These are phyloP conservation scores for Actinomortierella wolfii DNA, from an alignment of 371 early-diverging fungal genomes.

Conservation along the genomic window DNA sequence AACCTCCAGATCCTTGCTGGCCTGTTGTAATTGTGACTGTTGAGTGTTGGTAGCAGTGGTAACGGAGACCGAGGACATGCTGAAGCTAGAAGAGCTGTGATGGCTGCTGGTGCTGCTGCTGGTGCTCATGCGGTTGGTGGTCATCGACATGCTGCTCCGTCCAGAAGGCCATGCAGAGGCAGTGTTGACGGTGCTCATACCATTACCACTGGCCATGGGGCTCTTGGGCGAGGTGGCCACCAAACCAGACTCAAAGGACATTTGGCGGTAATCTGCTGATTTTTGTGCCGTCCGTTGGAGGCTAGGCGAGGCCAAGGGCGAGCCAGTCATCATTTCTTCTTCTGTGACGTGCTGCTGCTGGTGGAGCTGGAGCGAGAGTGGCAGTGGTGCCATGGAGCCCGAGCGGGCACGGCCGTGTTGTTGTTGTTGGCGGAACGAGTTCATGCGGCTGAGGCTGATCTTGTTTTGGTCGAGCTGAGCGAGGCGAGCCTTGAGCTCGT, in stretches of 20 bases:
- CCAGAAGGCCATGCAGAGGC: conserved; percentile 36
- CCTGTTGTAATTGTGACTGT: too few species aligned
- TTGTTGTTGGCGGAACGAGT: conserved; percentile 19
- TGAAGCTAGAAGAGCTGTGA: too few species aligned
- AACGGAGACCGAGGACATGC: too few species aligned
- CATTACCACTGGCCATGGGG: too few species aligned
- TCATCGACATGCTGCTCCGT: conserved; percentile 27
- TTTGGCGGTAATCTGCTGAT: too few species aligned
- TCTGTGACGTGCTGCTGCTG: too few species aligned
- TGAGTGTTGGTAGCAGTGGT: too few species aligned
- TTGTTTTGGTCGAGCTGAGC: conserved; percentile 31
- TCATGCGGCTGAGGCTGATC: conserved; percentile 13
- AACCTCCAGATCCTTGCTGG: too few species aligned
- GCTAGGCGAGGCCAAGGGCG: too few species aligned
- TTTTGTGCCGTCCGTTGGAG: too few species aligned
- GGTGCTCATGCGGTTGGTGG: conserved; percentile 27
- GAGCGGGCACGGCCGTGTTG: conserved; percentile 22
- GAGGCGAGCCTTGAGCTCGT: conserved; percentile 26
- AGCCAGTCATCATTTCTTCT: too few species aligned
- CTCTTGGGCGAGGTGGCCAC: conserved; percentile 22
- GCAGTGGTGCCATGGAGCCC: conserved; percentile 17
- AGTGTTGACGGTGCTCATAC: not conserved
- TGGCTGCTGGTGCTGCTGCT: conserved; percentile 16
- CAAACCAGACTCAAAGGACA: not conserved
- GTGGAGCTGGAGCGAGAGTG: too few species aligned